Conservation (phyloP, 352 stramenopile genomes). For the Globisporangium irregulare region DNA sequence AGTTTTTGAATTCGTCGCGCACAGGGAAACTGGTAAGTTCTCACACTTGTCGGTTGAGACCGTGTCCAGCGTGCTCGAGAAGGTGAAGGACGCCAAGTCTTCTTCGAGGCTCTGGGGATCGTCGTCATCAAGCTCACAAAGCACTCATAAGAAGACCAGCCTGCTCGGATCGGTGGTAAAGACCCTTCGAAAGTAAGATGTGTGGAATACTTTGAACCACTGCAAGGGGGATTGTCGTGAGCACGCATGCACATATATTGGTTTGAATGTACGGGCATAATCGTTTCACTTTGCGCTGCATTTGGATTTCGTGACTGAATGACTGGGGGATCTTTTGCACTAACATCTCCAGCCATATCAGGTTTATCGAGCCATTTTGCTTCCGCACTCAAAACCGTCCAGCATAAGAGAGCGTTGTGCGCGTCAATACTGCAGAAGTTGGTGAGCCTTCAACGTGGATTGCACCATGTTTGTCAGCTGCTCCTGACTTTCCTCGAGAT, state of each 20-base stretch:
- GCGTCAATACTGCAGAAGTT: background rate
- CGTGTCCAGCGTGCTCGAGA: slow-evolving; percentile 62
- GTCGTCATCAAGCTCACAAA: slow-evolving; percentile 24
- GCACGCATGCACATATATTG: background rate
- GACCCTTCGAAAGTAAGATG: slow-evolving; percentile 50
- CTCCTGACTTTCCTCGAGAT: background rate
- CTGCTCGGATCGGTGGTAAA: slow-evolving; percentile 55
- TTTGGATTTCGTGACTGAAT: background rate
- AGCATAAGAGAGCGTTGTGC: background rate
- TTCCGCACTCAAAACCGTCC: background rate
- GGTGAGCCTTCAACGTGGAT: slow-evolving; percentile 4
- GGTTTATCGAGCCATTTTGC: background rate
- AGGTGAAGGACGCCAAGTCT: slow-evolving; percentile 64
- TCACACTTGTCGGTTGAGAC: slow-evolving; percentile 64
- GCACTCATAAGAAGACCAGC: slow-evolving; percentile 38
- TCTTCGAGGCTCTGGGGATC: slow-evolving; percentile 53
- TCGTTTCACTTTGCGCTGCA: background rate
- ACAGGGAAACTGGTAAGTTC: slow-evolving; percentile 59
- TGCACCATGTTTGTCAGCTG: slow-evolving; percentile 11
- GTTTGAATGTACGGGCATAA: background rate
- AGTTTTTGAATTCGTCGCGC: background rate
- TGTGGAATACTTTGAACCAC: background rate
- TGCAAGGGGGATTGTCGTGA: background rate
- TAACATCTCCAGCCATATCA: background rate
- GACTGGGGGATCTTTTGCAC: background rate